Percentiles rank a stretch among this genome's conserved stretches.
phyloP scores from a whole-genome alignment of 148 eudicot species.

The Tetragonia tetragonoides region DNA sequence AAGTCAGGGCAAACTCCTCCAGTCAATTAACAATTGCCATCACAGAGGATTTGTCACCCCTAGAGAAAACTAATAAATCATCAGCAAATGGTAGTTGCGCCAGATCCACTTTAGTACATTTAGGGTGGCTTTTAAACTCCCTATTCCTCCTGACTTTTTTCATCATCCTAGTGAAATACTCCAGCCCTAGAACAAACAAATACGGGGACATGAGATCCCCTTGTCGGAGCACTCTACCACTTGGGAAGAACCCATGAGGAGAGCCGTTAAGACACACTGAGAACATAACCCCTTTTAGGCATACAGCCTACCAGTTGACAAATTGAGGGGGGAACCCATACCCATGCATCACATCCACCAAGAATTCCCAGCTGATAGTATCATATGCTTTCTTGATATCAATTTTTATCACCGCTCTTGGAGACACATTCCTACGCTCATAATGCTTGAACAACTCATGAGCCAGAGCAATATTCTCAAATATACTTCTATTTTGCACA shows the following conservation, averaged over 20 bases:
- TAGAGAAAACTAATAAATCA: neutral
- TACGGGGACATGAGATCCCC: neutral
- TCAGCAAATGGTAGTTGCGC: neutral
- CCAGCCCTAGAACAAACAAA: neutral
- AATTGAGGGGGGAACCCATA: neutral
- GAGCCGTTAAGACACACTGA: neutral
- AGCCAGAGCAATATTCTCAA: too few relatives aligned
- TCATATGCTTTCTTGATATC: neutral
- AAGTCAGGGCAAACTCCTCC: too few relatives aligned
- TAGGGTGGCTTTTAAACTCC: neutral
- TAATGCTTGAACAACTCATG: neutral
- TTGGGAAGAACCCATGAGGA: neutral
- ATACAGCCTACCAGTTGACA: neutral
- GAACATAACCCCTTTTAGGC: neutral
- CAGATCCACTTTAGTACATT: neutral
- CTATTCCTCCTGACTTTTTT: too few relatives aligned
- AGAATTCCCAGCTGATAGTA: neutral
- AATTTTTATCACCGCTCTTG: neutral
- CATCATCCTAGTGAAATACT: neutral
- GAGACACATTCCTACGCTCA: neutral
- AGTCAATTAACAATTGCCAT: too few relatives aligned
- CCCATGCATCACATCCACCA: neutral
- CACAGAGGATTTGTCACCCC: too few relatives aligned
- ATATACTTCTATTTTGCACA: neutral
- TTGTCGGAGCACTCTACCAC: neutral